A percentile compares a stretch with the other conserved stretches of the same genome.
These are phyloP conservation scores for Ogataea neopini DNA, from an alignment of 805 yeast species.

Conservation along the genomic window DNA sequence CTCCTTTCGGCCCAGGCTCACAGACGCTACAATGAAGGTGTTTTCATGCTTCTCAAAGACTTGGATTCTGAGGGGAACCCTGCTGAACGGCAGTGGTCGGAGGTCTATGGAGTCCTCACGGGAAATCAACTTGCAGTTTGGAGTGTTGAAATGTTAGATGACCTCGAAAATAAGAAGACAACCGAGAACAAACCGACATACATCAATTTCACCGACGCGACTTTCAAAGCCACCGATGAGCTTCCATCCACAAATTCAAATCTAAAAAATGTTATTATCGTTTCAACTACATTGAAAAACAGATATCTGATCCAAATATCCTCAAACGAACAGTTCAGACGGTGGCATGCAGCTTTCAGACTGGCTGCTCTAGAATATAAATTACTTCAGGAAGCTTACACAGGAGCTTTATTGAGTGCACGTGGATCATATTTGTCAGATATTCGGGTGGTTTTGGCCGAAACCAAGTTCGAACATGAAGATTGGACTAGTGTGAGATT, in stretches of 20 bases:
- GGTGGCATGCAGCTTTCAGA: conserved; percentile 85
- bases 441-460: conserved; percentile 80
- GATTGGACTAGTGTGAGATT: conserved; percentile 95
- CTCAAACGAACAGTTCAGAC: conserved; percentile 58
- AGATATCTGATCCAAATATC: conserved; percentile 80
- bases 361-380: conserved; percentile 79
- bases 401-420: conserved; percentile 92
- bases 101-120: conserved; percentile 86
- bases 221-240: conserved; percentile 67
- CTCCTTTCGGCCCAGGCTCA: conserved; percentile 71
- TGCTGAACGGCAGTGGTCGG: conserved; percentile 81
- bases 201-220: conserved; percentile 88
- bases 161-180: conserved; percentile 40
- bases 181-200: conserved; percentile 60
- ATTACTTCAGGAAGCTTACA: conserved; percentile 89
- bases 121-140: conserved; percentile 93
- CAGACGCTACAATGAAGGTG: conserved; percentile 75
- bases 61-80: conserved; percentile 85
- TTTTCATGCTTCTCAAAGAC: conserved; percentile 71
- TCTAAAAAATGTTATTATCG: conserved; percentile 76
- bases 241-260: conserved; percentile 68
- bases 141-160: conserved; percentile 72
- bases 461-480: conserved; percentile 81
- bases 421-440: conserved; percentile 87
- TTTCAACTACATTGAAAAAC: conserved; percentile 90